Evolutionary conservation across 352 stramenopile species (phyloP), one percentile per base, ranked within the genome.

Genomic region (Pythium guiyangense): DNA sequence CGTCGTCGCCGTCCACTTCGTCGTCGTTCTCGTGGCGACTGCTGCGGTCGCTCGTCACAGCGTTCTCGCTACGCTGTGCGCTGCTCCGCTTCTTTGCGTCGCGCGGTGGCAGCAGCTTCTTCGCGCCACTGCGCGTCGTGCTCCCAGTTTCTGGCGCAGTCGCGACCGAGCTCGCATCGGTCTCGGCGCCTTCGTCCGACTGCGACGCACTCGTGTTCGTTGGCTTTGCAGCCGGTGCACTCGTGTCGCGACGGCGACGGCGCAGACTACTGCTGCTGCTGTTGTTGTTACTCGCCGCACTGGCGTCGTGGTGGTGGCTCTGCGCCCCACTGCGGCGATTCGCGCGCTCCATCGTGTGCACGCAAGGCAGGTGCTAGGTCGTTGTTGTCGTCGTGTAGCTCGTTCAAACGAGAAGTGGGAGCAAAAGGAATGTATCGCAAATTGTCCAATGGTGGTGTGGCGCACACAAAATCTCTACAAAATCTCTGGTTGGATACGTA

Each of bases 121-220:
- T 63, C 22, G 59, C 59, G 29, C 42, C 63, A 22, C 27, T 56
- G 45, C 71, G 61, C 20, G 59, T 63, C 26, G 54, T 53, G 42
- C 62, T 68, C 37, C 68, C 54, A 20, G 51, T 70, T 44, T 59
- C 54, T 20, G 59, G 35, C 64, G 60, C 52, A 43, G 54, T 43
- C 34, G 60, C 63, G 35, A 69, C 59, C 5, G 72, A 73, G 52
- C 75, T 87, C 37, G 73, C 76, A 59, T 89, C 78, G 18, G 78
- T 85, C 44, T 88, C 81, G 37, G 63, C 72, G 40, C 66, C 77
- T 40, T 70, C 77, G 55, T 90, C 77, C 15, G 80, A 90, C 47
- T 63, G 70, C 57, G 70, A 79, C 42, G 67, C 69, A 17, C 58
- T 58, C 37, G 47, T 49, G 22, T 45, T 40, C 56, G 55, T 52